A percentile compares a stretch with the other conserved stretches of the same genome.
Evolutionary conservation across 2,329 filamentous ascomycete species (phyloP).

Genomic region (Aspergillus latus): DNA sequence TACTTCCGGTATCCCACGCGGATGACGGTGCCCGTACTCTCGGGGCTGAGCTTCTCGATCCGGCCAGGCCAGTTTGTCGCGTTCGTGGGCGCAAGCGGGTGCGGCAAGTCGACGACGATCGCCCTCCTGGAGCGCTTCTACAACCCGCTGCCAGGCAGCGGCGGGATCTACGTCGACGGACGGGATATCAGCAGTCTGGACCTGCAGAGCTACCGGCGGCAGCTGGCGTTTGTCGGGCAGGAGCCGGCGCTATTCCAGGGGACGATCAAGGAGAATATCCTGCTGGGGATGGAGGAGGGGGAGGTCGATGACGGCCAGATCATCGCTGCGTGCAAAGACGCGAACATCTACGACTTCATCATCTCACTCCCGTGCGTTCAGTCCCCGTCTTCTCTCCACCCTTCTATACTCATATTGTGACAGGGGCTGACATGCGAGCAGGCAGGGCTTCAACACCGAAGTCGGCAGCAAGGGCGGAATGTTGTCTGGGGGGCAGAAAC

Average conservation of each 20-base stretch:
- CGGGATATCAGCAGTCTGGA: conserved; percentile 58
- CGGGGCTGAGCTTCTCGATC: conserved; percentile 28
- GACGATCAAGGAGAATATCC: conserved; percentile 65
- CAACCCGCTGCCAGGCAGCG: conserved; percentile 60
- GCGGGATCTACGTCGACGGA: conserved; percentile 64
- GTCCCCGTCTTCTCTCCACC: background rate
- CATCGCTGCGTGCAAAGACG: conserved; percentile 25
- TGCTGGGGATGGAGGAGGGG: conserved; percentile 50
- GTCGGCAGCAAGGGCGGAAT: conserved; percentile 26
- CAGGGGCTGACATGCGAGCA: background rate
- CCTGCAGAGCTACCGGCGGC: conserved; percentile 59
- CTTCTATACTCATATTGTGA: background rate
- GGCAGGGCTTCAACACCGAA: conserved; percentile 26
- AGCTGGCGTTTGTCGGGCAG: conserved; percentile 68
- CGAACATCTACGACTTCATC: conserved; percentile 32
- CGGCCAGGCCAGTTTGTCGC: conserved; percentile 51
- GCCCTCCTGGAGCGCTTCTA: conserved; percentile 64
- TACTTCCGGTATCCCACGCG: conserved; percentile 33
- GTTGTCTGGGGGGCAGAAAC: conserved; percentile 38
- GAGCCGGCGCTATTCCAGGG: conserved; percentile 69
- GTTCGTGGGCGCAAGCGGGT: conserved; percentile 55
- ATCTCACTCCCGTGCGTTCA: conserved; percentile 24
- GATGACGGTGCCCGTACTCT: conserved; percentile 19
- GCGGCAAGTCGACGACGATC: conserved; percentile 65
- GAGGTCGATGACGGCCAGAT: conserved; percentile 18